Conservation (phyloP, 179 eudicot genomes). For the Vitellaria paradoxa region DNA sequence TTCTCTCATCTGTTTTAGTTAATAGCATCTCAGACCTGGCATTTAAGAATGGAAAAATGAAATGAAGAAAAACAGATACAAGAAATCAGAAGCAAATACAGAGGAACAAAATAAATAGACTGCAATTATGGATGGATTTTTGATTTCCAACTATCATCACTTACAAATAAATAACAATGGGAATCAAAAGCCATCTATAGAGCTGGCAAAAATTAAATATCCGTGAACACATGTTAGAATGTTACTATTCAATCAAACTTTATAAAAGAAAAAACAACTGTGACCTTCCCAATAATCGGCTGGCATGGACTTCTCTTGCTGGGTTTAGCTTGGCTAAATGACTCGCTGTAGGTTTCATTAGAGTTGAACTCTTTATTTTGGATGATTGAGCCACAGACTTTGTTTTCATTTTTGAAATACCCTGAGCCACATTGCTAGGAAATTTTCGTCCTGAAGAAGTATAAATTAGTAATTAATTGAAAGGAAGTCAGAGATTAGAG, state of each 20-base stretch:
- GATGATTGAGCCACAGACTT: conserved; percentile 24
- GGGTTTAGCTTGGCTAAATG: conserved; percentile 48
- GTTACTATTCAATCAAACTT: conserved; percentile 1
- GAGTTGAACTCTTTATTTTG: conserved; percentile 33
- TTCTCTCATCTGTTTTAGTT: conserved; percentile 15
- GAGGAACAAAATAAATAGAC: not conserved
- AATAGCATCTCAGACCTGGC: conserved; percentile 26
- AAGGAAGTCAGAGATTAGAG: not conserved
- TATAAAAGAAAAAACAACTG: not conserved
- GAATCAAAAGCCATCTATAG: not conserved
- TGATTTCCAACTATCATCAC: too few species aligned
- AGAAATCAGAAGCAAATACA: not conserved
- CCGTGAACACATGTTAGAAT: not conserved
- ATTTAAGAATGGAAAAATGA: not conserved
- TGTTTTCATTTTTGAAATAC: conserved; percentile 18
- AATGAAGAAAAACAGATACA: not conserved
- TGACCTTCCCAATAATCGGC: conserved; percentile 28
- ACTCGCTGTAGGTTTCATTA: conserved; percentile 58
- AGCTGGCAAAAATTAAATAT: not conserved
- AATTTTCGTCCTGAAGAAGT: conserved; percentile 15
- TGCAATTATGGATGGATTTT: not conserved
- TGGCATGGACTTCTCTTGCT: conserved; percentile 18
- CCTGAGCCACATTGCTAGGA: conserved; percentile 13
- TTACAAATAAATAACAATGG: not conserved
- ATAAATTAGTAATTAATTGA: not conserved